phyloP scores from a whole-genome alignment of 257 asterid genomes.

The Fraxinus excelsior region DNA sequence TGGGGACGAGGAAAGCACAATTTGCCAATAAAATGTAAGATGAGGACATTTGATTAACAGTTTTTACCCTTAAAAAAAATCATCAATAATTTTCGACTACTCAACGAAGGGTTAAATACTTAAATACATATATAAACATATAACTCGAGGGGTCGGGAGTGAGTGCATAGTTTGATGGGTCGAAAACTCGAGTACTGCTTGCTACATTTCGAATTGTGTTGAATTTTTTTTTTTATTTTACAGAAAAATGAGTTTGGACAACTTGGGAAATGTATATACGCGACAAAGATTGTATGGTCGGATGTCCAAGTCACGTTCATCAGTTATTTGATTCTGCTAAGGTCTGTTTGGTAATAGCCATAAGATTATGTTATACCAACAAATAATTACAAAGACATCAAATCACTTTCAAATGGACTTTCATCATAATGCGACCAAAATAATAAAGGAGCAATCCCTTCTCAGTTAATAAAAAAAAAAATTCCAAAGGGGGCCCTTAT shows the following conservation, averaged over 20 bases:
- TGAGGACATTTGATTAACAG: neutral
- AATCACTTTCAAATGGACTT: constrained; percentile 13
- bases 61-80: neutral
- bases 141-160: no score
- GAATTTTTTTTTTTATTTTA: no score
- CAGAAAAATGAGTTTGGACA: neutral
- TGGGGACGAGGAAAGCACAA: constrained; percentile 38
- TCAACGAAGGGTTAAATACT: no score
- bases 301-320: neutral
- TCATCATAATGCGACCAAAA: constrained; percentile 15
- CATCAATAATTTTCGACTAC: no score
- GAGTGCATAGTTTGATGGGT: no score
- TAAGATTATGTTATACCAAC: neutral
- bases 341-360: neutral
- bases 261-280: no score
- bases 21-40: constrained; percentile 1
- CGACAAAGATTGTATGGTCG: neutral
- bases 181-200: no score
- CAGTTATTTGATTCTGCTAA: no score
- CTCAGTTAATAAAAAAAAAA: neutral
- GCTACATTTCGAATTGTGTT: no score
- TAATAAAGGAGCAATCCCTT: neutral
- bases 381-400: constrained; percentile 5
- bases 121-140: no score
- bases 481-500: neutral